Conservation (phyloP, 805 yeast species). For the Ogataea methanolica region DNA sequence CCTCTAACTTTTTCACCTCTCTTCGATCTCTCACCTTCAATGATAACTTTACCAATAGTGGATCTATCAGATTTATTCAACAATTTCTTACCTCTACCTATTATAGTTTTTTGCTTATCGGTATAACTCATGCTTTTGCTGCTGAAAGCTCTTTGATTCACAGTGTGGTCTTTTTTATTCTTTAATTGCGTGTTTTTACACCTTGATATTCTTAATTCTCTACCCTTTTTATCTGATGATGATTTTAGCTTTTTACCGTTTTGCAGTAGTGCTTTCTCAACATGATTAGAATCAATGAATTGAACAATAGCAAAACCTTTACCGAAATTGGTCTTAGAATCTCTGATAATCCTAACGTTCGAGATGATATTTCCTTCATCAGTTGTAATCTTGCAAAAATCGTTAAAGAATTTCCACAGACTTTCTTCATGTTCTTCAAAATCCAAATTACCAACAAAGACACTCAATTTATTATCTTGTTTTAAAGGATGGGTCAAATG, state of each 20-base stretch:
- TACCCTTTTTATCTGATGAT: constrained; percentile 28
- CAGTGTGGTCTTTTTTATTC: constrained; percentile 21
- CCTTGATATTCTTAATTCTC: constrained; percentile 76
- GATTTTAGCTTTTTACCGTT: constrained; percentile 56
- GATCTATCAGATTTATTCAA: constrained; percentile 79
- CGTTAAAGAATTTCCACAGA: constrained; percentile 74
- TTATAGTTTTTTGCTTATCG: constrained; percentile 66
- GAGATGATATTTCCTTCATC: constrained; percentile 52
- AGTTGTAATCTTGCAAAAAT: constrained; percentile 38
- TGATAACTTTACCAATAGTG: constrained; percentile 51
- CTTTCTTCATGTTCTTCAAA: constrained; percentile 90
- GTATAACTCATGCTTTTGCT: constrained; percentile 17
- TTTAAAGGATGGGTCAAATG: constrained; percentile 88
- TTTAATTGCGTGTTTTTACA: constrained; percentile 41
- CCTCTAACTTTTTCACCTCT: constrained; percentile 63
- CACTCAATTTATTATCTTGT: constrained; percentile 76
- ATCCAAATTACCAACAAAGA: constrained; percentile 91
- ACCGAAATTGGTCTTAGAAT: constrained; percentile 89
- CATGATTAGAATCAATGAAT: constrained; percentile 67
- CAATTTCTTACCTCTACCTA: constrained; percentile 74
- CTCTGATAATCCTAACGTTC: constrained; percentile 86
- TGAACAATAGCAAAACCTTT: constrained; percentile 97
- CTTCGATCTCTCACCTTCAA: constrained; percentile 77
- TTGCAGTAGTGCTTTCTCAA: constrained; percentile 74
- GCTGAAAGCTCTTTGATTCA: not conserved